These are phyloP conservation scores for Candida khao-thaluensis DNA, from an alignment of 805 yeast species.

Conservation along the genomic window DNA sequence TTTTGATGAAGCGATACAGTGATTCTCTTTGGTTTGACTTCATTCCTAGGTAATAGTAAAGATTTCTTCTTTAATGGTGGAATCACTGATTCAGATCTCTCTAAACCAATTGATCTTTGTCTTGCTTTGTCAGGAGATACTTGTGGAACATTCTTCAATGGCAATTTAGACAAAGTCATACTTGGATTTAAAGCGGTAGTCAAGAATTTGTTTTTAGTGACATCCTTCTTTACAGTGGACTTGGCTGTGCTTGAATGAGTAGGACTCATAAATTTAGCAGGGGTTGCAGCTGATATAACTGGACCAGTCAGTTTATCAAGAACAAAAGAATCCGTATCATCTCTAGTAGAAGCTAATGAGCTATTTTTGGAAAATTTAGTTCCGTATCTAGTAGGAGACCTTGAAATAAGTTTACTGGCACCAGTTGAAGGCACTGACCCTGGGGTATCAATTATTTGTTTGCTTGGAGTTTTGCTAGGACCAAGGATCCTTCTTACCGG, in stretches of 20 bases:
- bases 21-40: slow-evolving; percentile 27
- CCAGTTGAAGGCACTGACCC: slow-evolving; percentile 9
- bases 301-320: slow-evolving; percentile 7
- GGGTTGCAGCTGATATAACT: background rate
- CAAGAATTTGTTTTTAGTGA: slow-evolving; percentile 30
- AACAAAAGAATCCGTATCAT: slow-evolving; percentile 8
- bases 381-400: slow-evolving; percentile 15
- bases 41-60: slow-evolving; percentile 21
- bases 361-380: slow-evolving; percentile 9
- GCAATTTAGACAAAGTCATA: slow-evolving; percentile 25
- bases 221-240: slow-evolving; percentile 3
- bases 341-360: slow-evolving; percentile 13
- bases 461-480: slow-evolving; percentile 10
- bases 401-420: slow-evolving; percentile 9
- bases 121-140: slow-evolving; percentile 15
- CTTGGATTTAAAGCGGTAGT: slow-evolving; percentile 37
- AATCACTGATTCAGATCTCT: slow-evolving; percentile 15
- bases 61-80: slow-evolving; percentile 28
- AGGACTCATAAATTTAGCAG: slow-evolving; percentile 26
- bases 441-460: background rate
- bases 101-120: slow-evolving; percentile 14
- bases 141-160: slow-evolving; percentile 6
- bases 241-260: slow-evolving; percentile 33
- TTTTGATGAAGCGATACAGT: slow-evolving; percentile 24
- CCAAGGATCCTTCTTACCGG: slow-evolving; percentile 9